Evolutionary conservation across 129 eudicot species (phyloP).

Genomic region (Ambrosia artemisiifolia): DNA sequence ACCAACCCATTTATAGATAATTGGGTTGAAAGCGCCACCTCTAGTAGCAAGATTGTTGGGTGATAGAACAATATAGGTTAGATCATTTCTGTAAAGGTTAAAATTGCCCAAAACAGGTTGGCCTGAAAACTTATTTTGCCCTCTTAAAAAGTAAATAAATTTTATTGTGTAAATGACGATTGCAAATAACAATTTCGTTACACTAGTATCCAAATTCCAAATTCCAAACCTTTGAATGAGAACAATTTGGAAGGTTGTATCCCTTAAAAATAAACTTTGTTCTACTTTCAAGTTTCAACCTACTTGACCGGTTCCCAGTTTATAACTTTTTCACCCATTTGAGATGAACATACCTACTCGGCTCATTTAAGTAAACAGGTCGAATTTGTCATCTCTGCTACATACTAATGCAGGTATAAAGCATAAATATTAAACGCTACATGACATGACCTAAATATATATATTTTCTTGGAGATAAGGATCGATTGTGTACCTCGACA

Average conservation of each 20-base stretch:
- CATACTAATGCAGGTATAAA: background rate
- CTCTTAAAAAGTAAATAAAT: background rate
- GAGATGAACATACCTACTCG: background rate
- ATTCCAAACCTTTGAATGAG: background rate
- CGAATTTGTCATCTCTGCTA: background rate
- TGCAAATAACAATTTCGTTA: background rate
- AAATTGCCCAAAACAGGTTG: background rate
- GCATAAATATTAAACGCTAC: constrained; percentile 3
- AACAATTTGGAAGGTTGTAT: background rate
- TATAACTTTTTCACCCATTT: background rate
- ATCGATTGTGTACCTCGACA: constrained; percentile 69
- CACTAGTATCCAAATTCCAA: background rate
- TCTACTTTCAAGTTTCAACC: background rate
- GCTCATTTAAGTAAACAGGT: background rate
- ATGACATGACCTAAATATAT: background rate
- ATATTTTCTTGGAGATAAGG: constrained; percentile 10
- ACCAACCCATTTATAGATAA: background rate
- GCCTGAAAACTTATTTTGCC: background rate
- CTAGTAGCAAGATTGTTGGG: background rate
- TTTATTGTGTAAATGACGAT: background rate
- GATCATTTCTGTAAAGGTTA: background rate
- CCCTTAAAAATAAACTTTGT: background rate
- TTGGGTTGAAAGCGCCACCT: background rate
- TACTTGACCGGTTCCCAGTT: background rate
- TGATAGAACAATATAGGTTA: background rate